Evolutionary conservation across 2,329 filamentous ascomycete species (phyloP).

Genomic region (Hypoxylon sp.): DNA sequence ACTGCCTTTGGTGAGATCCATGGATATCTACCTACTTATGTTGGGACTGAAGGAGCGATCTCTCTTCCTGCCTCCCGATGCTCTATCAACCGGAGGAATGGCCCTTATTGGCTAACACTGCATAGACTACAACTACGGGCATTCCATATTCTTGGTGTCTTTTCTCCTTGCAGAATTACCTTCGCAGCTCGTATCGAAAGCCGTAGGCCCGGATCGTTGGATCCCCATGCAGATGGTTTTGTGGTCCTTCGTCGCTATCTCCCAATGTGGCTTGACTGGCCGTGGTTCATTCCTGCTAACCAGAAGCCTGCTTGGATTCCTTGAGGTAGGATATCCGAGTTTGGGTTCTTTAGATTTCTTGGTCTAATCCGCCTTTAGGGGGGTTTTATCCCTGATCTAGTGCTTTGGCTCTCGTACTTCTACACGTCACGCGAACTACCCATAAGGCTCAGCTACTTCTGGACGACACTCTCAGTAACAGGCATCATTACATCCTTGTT

Average conservation of each 20-base stretch:
- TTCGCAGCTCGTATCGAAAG: constrained; percentile 71
- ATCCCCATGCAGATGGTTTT: constrained; percentile 51
- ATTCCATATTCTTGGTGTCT: constrained; percentile 66
- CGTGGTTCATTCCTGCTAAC: constrained; percentile 46
- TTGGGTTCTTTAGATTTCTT: not conserved
- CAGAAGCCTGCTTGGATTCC: constrained; percentile 46
- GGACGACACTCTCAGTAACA: constrained; percentile 53
- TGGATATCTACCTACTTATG: not conserved
- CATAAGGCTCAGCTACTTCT: constrained; percentile 57
- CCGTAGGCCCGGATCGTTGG: constrained; percentile 53
- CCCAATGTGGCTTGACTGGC: constrained; percentile 46
- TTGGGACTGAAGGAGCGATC: not conserved
- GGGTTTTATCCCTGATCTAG: constrained; percentile 53
- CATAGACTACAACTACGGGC: constrained; percentile 64
- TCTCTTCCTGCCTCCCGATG: not conserved
- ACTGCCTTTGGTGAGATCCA: not conserved
- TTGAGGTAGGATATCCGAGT: constrained; percentile 41
- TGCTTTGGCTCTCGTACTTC: constrained; percentile 53
- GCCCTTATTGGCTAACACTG: constrained; percentile 10
- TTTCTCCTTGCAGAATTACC: constrained; percentile 71
- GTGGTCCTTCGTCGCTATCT: constrained; percentile 50
- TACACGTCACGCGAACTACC: constrained; percentile 55
- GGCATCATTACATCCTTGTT: constrained; percentile 53
- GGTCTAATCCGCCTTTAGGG: constrained; percentile 44
- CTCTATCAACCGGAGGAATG: not conserved